A percentile compares a stretch with the other conserved stretches of the same genome.
Conservation (phyloP, 2,329 filamentous ascomycete species). For the Lasiodiplodia theobromae region DNA sequence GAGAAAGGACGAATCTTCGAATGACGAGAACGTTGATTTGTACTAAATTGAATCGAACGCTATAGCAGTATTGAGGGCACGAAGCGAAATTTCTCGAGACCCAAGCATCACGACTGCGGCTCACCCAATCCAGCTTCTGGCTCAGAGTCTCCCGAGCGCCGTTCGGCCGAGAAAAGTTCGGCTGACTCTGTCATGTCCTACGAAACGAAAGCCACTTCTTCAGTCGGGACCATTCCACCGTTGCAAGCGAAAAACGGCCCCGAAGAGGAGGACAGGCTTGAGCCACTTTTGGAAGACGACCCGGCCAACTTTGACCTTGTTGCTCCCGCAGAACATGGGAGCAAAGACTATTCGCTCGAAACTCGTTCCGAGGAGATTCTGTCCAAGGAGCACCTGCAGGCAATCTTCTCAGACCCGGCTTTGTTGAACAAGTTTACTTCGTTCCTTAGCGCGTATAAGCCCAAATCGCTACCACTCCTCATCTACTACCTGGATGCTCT, state of each 20-base stretch:
- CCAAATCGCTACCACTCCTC: slow-evolving; percentile 69
- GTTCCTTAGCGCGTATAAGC: slow-evolving; percentile 67
- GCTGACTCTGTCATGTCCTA: slow-evolving; percentile 46
- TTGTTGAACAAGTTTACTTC: slow-evolving; percentile 71
- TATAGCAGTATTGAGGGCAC: slow-evolving; percentile 5
- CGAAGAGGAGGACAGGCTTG: slow-evolving; percentile 53
- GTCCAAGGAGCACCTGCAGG: slow-evolving; percentile 68
- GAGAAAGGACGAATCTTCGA: background rate
- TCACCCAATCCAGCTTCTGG: slow-evolving; percentile 18
- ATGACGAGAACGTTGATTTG: background rate
- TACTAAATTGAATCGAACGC: background rate
- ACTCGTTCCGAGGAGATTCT: slow-evolving; percentile 70
- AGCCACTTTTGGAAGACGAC: slow-evolving; percentile 60
- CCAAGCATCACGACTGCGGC: slow-evolving; percentile 30
- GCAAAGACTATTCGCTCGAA: slow-evolving; percentile 64
- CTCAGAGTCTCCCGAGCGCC: slow-evolving; percentile 30
- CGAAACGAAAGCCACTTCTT: slow-evolving; percentile 44
- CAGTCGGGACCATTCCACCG: slow-evolving; percentile 45
- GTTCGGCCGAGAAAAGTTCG: slow-evolving; percentile 37
- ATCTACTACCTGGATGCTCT: slow-evolving; percentile 75
- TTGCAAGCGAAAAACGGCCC: slow-evolving; percentile 52
- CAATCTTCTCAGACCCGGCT: slow-evolving; percentile 70
- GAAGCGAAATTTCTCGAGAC: slow-evolving; percentile 29
- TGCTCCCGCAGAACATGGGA: slow-evolving; percentile 45
- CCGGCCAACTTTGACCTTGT: slow-evolving; percentile 63